phyloP scores from a whole-genome alignment of 139 green algal species.

The Tetraselmis chui region DNA sequence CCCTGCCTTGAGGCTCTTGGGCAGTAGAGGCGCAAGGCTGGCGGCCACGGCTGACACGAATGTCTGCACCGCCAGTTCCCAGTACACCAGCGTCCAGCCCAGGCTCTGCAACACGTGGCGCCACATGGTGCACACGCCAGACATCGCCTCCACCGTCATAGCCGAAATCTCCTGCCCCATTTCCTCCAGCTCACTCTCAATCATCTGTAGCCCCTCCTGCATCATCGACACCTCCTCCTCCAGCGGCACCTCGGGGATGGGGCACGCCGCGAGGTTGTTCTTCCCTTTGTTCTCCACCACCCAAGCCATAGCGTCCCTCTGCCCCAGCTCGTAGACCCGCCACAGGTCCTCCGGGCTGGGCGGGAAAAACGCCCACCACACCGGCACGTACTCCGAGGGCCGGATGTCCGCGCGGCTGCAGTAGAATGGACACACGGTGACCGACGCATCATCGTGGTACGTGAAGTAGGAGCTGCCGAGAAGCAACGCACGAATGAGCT shows the following conservation, averaged over 20 bases:
- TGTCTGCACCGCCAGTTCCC: neutral
- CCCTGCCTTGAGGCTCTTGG: neutral
- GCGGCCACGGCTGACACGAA: neutral
- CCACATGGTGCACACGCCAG: neutral
- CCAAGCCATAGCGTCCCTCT: slow-evolving; percentile 17
- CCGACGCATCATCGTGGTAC: slow-evolving; percentile 15
- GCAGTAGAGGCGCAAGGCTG: neutral
- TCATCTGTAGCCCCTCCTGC: neutral
- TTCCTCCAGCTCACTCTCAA: neutral
- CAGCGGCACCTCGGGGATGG: neutral
- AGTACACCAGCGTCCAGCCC: neutral
- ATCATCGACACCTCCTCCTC: neutral
- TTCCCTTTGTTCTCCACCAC: slow-evolving; percentile 2
- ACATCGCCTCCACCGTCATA: neutral
- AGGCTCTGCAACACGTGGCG: neutral
- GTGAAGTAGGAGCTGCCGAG: slow-evolving; percentile 13
- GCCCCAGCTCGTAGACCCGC: slow-evolving; percentile 23
- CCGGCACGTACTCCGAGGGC: slow-evolving; percentile 21
- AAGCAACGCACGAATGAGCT: slow-evolving; percentile 11
- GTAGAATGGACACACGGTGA: slow-evolving; percentile 33
- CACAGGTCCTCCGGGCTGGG: slow-evolving; percentile 23
- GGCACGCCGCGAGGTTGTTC: neutral
- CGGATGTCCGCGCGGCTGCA: slow-evolving; percentile 25
- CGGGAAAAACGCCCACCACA: slow-evolving; percentile 26
- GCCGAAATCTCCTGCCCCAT: neutral